Evolutionary conservation across 2,329 filamentous ascomycete species (phyloP).

Genomic region (Aspergillus uvarum): DNA sequence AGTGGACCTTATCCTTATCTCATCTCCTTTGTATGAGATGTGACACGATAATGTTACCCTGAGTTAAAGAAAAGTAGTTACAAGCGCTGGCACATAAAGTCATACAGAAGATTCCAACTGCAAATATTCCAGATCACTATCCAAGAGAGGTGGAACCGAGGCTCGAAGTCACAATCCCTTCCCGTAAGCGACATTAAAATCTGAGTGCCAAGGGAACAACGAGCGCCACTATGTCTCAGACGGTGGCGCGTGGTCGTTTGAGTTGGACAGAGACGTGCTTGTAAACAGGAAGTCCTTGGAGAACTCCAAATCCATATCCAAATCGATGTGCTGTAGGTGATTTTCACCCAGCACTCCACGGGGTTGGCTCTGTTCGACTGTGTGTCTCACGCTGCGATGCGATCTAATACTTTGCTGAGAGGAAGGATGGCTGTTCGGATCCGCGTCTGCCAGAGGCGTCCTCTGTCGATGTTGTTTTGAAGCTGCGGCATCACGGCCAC

Average conservation of each 20-base stretch:
- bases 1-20: too few species aligned
- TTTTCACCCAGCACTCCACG: slow-evolving; percentile 19
- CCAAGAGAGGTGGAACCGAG: too few species aligned
- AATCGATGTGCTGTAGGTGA: slow-evolving; percentile 28
- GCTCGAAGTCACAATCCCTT: too few species aligned
- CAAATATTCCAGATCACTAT: too few species aligned
- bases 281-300: slow-evolving; percentile 38
- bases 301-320: slow-evolving; percentile 38
- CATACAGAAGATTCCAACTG: too few species aligned
- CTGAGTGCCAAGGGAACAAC: background rate
- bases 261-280: slow-evolving; percentile 31
- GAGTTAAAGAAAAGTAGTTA: too few species aligned
- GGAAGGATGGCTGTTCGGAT: slow-evolving; percentile 29
- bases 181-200: too few species aligned
- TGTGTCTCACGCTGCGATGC: slow-evolving; percentile 12
- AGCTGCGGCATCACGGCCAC: background rate
- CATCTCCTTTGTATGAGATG: too few species aligned
- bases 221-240: background rate
- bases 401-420: slow-evolving; percentile 17
- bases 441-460: slow-evolving; percentile 25
- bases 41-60: too few species aligned
- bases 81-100: too few species aligned
- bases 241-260: slow-evolving; percentile 16
- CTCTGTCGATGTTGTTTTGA: slow-evolving; percentile 16
- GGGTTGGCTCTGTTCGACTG: slow-evolving; percentile 13